Percentiles rank a stretch among this genome's conserved stretches.
Evolutionary conservation across 2,329 filamentous ascomycete species (phyloP).

Genomic region (Scleromitrula shiraiana): DNA sequence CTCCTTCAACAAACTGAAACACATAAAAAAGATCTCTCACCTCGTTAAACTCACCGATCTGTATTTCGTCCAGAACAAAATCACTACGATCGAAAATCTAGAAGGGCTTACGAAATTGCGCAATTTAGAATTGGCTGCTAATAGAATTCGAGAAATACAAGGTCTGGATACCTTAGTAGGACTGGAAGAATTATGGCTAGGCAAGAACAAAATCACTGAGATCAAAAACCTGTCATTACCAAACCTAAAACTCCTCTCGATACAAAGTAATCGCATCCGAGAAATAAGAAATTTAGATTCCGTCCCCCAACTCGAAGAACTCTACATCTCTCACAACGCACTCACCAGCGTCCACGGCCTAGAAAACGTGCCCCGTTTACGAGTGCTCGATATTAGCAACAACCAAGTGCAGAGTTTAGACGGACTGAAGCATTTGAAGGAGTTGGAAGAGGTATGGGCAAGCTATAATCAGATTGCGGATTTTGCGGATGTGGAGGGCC

Average conservation of each 20-base stretch:
- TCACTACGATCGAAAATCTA: slow-evolving; percentile 77
- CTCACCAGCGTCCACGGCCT: slow-evolving; percentile 70
- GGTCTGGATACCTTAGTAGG: slow-evolving; percentile 70
- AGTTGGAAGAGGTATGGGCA: slow-evolving; percentile 89
- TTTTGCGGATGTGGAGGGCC: slow-evolving; percentile 74
- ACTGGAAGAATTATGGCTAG: slow-evolving; percentile 86
- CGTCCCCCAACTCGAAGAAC: slow-evolving; percentile 72
- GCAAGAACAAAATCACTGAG: slow-evolving; percentile 91
- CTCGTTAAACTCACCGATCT: slow-evolving; percentile 72
- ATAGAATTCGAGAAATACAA: slow-evolving; percentile 81
- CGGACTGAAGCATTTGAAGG: slow-evolving; percentile 58
- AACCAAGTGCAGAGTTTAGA: slow-evolving; percentile 72
- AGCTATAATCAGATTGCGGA: slow-evolving; percentile 76
- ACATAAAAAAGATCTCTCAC: slow-evolving; percentile 82
- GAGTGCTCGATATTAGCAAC: slow-evolving; percentile 80
- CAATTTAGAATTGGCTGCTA: slow-evolving; percentile 86
- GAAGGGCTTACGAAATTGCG: slow-evolving; percentile 66
- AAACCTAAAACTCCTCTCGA: slow-evolving; percentile 79
- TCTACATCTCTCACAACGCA: slow-evolving; percentile 95
- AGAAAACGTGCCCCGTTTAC: slow-evolving; percentile 53
- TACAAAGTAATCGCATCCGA: slow-evolving; percentile 89
- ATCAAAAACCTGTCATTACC: slow-evolving; percentile 68
- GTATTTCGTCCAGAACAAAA: slow-evolving; percentile 93
- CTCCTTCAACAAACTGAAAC: slow-evolving; percentile 98
- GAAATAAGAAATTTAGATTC: slow-evolving; percentile 67